Conservation (phyloP, 75 land plant species). For the Cupressus sempervirens region DNA sequence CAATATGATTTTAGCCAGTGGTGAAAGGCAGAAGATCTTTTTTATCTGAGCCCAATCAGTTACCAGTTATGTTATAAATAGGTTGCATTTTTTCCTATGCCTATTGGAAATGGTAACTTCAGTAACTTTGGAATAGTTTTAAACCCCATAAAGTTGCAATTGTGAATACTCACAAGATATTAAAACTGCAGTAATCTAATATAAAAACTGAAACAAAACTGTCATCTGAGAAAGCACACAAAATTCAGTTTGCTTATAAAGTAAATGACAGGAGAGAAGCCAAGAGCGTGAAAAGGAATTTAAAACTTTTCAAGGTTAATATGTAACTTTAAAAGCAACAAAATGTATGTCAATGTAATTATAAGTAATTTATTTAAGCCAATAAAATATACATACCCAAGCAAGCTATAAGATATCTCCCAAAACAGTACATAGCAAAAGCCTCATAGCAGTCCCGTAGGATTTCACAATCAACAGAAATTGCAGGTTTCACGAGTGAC, state of each 20-base stretch:
- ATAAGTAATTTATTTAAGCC: neutral
- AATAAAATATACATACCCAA: constrained; percentile 50
- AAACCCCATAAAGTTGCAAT: neutral
- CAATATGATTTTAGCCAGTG: neutral
- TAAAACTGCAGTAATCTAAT: neutral
- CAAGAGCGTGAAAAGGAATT: neutral
- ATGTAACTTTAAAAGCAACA: neutral
- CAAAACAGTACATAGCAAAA: constrained; percentile 95
- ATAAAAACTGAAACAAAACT: neutral
- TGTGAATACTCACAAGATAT: neutral
- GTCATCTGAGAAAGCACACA: neutral
- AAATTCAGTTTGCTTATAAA: neutral
- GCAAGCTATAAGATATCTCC: constrained; percentile 91
- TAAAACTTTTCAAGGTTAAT: neutral
- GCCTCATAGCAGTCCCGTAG: constrained; percentile 94
- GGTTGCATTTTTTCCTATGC: neutral
- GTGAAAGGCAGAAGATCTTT: neutral
- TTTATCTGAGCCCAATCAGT: neutral
- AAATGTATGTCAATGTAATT: neutral
- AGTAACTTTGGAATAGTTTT: neutral
- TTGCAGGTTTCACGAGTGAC: constrained; percentile 62
- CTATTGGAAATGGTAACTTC: neutral
- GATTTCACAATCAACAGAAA: constrained; percentile 65
- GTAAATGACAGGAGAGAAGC: neutral
- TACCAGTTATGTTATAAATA: neutral